Evolutionary conservation across 805 yeast species (phyloP).

Genomic region (Candida palmyrensis): DNA sequence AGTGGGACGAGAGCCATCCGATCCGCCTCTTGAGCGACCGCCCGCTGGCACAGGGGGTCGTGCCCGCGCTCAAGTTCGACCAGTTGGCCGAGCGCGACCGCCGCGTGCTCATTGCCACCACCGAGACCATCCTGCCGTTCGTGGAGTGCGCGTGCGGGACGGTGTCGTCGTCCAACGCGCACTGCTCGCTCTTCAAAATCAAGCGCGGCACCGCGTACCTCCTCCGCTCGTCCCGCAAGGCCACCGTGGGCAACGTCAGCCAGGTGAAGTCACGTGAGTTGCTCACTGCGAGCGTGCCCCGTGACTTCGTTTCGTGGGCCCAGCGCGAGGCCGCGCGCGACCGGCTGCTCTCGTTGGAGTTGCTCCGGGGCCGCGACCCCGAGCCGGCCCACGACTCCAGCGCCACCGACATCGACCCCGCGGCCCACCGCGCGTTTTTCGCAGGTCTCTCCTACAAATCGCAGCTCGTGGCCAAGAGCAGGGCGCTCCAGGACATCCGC

Average conservation of each 20-base stretch:
- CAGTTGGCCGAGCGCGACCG: slow-evolving; percentile 49
- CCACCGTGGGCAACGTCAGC: slow-evolving; percentile 31
- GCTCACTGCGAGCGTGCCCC: slow-evolving; percentile 23
- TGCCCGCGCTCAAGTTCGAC: slow-evolving; percentile 46
- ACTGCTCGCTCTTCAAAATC: slow-evolving; percentile 55
- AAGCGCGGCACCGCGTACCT: slow-evolving; percentile 58
- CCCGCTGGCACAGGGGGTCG: slow-evolving; percentile 7
- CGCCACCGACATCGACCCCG: background rate
- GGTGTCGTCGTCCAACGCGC: slow-evolving; percentile 19
- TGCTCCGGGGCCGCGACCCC: slow-evolving; percentile 12
- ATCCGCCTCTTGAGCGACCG: slow-evolving; percentile 46
- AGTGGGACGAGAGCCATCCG: slow-evolving; percentile 82
- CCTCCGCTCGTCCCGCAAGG: slow-evolving; percentile 54
- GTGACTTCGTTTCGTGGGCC: slow-evolving; percentile 33
- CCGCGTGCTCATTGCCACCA: slow-evolving; percentile 50
- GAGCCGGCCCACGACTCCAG: slow-evolving; percentile 8
- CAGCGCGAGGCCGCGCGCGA: slow-evolving; percentile 28
- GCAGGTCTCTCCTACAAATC: slow-evolving; percentile 23
- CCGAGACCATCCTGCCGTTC: slow-evolving; percentile 57
- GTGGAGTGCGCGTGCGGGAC: slow-evolving; percentile 60
- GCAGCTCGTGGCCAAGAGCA: slow-evolving; percentile 17
- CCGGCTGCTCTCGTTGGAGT: slow-evolving; percentile 16
- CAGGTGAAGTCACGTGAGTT: slow-evolving; percentile 33
- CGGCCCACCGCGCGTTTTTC: slow-evolving; percentile 8
- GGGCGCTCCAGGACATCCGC: slow-evolving; percentile 6